Evolutionary conservation across 805 yeast species (phyloP), one percentile per base, ranked within the genome.

Genomic region (Nakazawaea ernobii): DNA sequence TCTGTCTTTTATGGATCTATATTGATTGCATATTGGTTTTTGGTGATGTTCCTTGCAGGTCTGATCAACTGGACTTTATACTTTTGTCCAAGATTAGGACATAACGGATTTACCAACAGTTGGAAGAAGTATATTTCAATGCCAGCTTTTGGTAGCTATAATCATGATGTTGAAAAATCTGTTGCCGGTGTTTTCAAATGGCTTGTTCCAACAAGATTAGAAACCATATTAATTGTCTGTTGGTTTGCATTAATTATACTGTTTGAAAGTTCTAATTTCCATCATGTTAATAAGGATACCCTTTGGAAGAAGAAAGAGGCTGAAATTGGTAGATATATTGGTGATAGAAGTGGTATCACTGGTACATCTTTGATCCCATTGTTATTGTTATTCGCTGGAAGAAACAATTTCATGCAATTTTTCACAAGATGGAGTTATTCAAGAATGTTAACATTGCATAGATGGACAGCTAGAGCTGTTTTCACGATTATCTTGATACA

Each of bases 371-470:
- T 67, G 49, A 39, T 73, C 33, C 87, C 88, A 3, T 59, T 79
- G 39, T 52, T 80, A 39, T 65, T 79, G 30, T 60, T 80, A 43
- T 80, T 82, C 57, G 81, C 86, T 2, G 79, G 85, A 37, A 65
- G 87, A 54, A 82, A 82, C 61, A 82, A 82, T 56, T 59, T 83
- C 42, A 59, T 82, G 49, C 80, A 74, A 50, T 77, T 78, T 77
- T 14, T 77, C 14, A 77, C 87, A 1, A 75, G 83, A 26, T 77
- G 84, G 83, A 67, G 68, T 13, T 73, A 65, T 50, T 63, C 82
- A 0, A 69, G 82, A 20, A 82, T 79, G 57, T 67, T 80, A 40
- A 65, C 75, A 29, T 76, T 73, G 55, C 88, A 82, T 58, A 70
- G 83, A 44, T 81, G 84, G 65, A 52, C 79, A 8, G 72, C 80